Evolutionary conservation across 495 filamentous ascomycete species (phyloP).

Genomic region (Delitschia confertaspora): DNA sequence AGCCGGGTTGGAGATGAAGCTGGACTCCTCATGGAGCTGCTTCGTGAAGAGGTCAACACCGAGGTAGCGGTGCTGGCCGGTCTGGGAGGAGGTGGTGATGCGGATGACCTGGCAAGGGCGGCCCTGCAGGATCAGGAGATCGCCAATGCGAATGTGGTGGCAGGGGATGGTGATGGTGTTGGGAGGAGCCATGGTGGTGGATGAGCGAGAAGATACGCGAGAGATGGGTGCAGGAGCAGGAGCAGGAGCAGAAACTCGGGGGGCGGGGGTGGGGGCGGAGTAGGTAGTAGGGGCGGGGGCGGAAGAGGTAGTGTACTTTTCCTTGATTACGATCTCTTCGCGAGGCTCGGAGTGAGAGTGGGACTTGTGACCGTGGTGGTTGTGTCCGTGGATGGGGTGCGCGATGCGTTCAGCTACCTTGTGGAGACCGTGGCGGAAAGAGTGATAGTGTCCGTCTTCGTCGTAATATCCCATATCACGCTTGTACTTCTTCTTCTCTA

Average conservation of each 20-base stretch:
- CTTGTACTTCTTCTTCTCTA: constrained; percentile 45
- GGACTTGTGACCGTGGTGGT: constrained; percentile 44
- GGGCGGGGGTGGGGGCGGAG: constrained; percentile 20
- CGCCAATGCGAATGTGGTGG: constrained; percentile 98
- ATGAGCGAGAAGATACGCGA: not conserved
- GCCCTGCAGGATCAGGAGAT: constrained; percentile 97
- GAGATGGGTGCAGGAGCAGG: constrained; percentile 4
- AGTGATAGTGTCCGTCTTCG: constrained; percentile 94
- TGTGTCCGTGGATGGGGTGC: constrained; percentile 54
- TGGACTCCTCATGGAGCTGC: constrained; percentile 97
- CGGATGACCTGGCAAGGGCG: constrained; percentile 99
- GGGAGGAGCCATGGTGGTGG: constrained; percentile 37
- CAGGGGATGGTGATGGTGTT: constrained; percentile 97
- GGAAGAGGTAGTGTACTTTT: constrained; percentile 30
- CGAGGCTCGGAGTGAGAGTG: constrained; percentile 25
- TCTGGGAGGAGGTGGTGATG: constrained; percentile 95
- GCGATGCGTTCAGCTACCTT: constrained; percentile 72
- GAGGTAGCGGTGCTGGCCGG: constrained; percentile 98
- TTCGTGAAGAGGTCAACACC: constrained; percentile 99
- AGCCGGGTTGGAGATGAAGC: constrained; percentile 91
- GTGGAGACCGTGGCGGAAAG: constrained; percentile 79
- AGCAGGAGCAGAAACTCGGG: constrained; percentile 20
- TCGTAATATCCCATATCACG: constrained; percentile 93
- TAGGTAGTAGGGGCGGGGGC: constrained; percentile 11
- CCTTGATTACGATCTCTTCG: constrained; percentile 34